These are phyloP conservation scores for Phyllosticta citriasiana DNA, from an alignment of 2,329 filamentous ascomycete genomes.

Conservation along the genomic window DNA sequence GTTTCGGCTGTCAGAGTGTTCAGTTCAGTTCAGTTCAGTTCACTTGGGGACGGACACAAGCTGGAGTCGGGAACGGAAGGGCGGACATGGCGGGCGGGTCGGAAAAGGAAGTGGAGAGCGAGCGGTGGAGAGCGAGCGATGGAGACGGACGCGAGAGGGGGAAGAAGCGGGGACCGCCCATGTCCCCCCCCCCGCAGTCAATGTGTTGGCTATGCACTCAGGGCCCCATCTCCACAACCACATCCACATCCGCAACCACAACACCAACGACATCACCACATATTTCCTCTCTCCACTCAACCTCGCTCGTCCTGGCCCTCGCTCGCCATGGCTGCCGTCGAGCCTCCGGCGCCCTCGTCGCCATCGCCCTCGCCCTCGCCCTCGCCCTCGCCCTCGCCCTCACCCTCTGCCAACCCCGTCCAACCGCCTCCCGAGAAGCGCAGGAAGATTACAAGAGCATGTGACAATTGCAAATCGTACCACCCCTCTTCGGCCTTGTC, in stretches of 20 bases:
- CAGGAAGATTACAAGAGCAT: slow-evolving; percentile 10
- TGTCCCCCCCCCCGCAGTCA: too few species aligned
- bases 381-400: not conserved
- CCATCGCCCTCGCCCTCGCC: not conserved
- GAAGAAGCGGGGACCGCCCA: too few species aligned
- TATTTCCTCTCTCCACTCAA: not conserved
- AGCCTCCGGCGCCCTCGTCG: not conserved
- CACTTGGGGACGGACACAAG: too few species aligned
- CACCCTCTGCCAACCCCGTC: not conserved
- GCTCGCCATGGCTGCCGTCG: slow-evolving; percentile 1
- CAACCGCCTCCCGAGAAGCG: slow-evolving; percentile 6
- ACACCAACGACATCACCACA: not conserved
- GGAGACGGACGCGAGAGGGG: too few species aligned
- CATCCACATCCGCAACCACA: not conserved
- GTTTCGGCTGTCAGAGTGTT: too few species aligned
- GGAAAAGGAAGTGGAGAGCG: too few species aligned
- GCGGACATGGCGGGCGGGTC: too few species aligned
- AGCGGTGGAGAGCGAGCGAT: too few species aligned
- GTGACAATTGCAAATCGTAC: slow-evolving; percentile 9
- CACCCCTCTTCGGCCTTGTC: not conserved
- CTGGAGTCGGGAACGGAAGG: too few species aligned
- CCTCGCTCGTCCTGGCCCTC: not conserved
- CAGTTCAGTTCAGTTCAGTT: too few species aligned
- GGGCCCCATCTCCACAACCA: too few species aligned
- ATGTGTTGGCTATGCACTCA: too few species aligned